These are phyloP conservation scores for Arachis stenosperma DNA, from an alignment of 306 rosid species.

Conservation along the genomic window DNA sequence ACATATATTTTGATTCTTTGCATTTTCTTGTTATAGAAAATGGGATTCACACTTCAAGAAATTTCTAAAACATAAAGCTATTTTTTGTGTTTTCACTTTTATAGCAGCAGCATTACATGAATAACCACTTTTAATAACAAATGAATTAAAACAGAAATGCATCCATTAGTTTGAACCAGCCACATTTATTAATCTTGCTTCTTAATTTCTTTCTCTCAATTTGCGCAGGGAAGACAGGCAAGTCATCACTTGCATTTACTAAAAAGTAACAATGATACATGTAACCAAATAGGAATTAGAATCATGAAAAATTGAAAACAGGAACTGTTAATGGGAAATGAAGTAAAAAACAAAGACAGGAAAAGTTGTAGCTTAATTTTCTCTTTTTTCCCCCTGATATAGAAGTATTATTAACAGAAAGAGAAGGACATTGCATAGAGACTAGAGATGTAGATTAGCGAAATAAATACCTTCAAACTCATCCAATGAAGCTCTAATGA, in stretches of 20 bases:
- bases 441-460: conserved; percentile 13
- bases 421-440: neutral
- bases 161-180: neutral
- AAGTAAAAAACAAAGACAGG: neutral
- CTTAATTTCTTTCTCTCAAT: neutral
- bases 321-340: neutral
- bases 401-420: neutral
- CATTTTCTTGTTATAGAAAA: neutral
- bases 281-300: neutral
- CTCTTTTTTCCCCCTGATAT: too few species aligned
- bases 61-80: neutral
- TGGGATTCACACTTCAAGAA: neutral
- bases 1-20: neutral
- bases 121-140: neutral
- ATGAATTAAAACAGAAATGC: neutral
- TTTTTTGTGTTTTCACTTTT: neutral
- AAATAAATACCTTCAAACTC: conserved; percentile 70
- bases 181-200: neutral
- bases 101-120: neutral
- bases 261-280: neutral
- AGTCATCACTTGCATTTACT: neutral
- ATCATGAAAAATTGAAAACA: neutral
- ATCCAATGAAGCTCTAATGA: conserved; percentile 61
- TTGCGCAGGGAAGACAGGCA: neutral
- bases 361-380: neutral